Percentiles rank a stretch among this genome's conserved stretches.
Evolutionary conservation across 345 rosid genomes (phyloP).

Genomic region (Aurinia saxatilis): DNA sequence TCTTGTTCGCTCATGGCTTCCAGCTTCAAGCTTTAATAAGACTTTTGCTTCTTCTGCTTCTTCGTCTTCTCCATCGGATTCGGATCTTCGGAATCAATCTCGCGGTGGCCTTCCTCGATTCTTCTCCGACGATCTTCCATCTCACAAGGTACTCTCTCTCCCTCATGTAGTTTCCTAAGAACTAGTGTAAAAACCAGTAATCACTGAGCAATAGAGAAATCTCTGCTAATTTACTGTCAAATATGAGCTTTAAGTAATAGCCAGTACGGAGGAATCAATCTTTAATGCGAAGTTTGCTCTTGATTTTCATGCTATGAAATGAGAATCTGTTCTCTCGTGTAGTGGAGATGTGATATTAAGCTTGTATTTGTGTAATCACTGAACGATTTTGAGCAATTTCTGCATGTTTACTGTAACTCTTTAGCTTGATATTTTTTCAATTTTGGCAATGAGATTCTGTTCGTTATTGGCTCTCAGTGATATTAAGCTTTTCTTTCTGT

Average conservation of each 20-base stretch:
- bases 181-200: neutral
- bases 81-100: slow-evolving; percentile 52
- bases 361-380: too few species aligned
- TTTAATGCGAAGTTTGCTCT: neutral
- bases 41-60: too few species aligned
- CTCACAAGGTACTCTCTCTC: slow-evolving; percentile 39
- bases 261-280: too few species aligned
- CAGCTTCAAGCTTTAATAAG: slow-evolving; percentile 25
- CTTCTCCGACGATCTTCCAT: slow-evolving; percentile 65
- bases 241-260: too few species aligned
- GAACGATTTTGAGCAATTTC: neutral
- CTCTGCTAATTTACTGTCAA: too few species aligned
- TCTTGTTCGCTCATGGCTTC: slow-evolving; percentile 31
- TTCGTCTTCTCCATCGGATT: slow-evolving; percentile 25
- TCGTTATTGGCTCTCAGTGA: neutral
- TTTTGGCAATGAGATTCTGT: neutral
- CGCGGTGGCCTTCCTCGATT: slow-evolving; percentile 83
- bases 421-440: too few species aligned
- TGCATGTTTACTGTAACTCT: neutral
- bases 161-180: neutral
- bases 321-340: too few species aligned
- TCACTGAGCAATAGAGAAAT: too few species aligned
- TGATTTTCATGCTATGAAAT: neutral
- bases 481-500: neutral
- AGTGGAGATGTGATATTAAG: too few species aligned